Base-by-base conservation (phyloP, 2,329 filamentous ascomycete species). In the Claviceps sp. region DNA sequence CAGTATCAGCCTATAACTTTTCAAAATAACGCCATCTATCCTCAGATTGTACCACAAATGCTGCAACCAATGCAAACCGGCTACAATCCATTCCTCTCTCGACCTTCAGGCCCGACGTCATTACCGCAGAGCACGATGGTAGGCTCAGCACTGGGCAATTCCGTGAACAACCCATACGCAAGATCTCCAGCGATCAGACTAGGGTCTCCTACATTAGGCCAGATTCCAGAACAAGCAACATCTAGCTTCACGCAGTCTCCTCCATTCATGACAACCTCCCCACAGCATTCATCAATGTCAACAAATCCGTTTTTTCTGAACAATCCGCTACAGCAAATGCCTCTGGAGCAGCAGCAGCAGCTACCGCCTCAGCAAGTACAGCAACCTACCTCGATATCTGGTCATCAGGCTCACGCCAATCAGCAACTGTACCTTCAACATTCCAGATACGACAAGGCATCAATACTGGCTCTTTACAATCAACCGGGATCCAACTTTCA, bases 381-480 rank as follows among this genome's bases (percentile, higher is more conserved):
- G 60, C 13, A 16, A 9, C 20, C 16, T 6, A 60, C 7, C 50
- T 59, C 5, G 18, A 44, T 30, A 6, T 61, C 68, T 30, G 40
- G n/a, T 30, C 61, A 55, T 50, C 62, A 59, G 20, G 59, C 56
- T 34, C 48, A 52, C 18, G 57, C 54, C 20, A 62, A 64, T 50
- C 63, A 64, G 24, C 67, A 70, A 48, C 67, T 61, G 37, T 62
- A 63, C 51, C 66, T 66, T 34, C 69, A 72, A 49, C 70, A 73
- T 16, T 70, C 71, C 43, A 71, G 77, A 37, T 75, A 82, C 34
- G 81, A 88, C 60, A 90, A 86, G 56, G 79, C 78, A 3, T 84
- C 84, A 4, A 91, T 93, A 54, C 72, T 91, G 65, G 84, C 86
- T 5, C 67, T 93, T 11, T 91, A 87, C 61, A 82, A 79, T 62